Evolutionary conservation across 2,329 filamentous ascomycete species (phyloP), one percentile per base, ranked within the genome.

Genomic region (Claviceps pazoutovae): DNA sequence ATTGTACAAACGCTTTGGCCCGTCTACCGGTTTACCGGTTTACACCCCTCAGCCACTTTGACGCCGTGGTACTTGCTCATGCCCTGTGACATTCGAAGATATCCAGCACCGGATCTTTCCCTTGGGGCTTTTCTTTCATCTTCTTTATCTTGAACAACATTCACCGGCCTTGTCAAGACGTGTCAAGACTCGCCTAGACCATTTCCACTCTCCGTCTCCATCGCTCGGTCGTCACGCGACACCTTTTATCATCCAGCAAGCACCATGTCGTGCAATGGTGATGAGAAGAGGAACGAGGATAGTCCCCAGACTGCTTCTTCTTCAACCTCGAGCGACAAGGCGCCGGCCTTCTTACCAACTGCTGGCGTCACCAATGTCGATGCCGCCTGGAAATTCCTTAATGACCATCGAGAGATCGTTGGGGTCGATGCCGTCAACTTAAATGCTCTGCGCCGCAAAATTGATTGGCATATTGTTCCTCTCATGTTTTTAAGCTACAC

Each of bases 401-500:
- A 71, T 49, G 53, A 64, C 30, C 69, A 74, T 53, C 68, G 68
- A 30, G 62, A 72, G 56, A 62, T 63, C 17, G 61, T 59, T 43
- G 63, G 58, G 16, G 62, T 64, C 46, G 61, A 57, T 46, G 56
- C 58, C 2, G 63, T 74, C 38, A 64, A 76, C 55, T 64, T 78
- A 46, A 64, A 66, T 54, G 64, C 64, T 1, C 61, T 82, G 44
- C 67, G 76, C 4, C 72, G 73, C 54, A 79, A 74, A 62, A 74
- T 83, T 48, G 79, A 83, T 58, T 75, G 68, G 66, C 73, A 69
- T 48, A 78, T 83, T 50, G 69, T 83, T 37, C 79, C 79, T 0
- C 68, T 82, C 50, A 80, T 82, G 75, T 81, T 82, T 54, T 64
- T 71, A 45, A 77, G 74, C 59, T 83, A 83, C 59, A 74, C 74